These are phyloP conservation scores for Geosiphon pyriformis DNA, from an alignment of 192 early-diverging fungal genomes.

Conservation along the genomic window DNA sequence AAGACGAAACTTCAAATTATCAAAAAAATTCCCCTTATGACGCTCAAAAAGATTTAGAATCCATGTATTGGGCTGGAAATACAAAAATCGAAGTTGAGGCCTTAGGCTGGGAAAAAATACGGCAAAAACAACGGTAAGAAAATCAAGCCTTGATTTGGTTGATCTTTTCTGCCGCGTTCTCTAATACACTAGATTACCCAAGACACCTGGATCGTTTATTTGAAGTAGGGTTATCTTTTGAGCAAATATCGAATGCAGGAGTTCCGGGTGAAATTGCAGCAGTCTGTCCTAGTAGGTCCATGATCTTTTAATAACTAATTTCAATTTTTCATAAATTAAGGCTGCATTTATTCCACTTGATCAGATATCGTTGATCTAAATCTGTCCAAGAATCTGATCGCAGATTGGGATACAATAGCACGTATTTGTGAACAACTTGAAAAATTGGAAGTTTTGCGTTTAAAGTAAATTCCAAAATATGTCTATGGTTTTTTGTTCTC, in stretches of 20 bases:
- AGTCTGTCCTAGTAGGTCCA: slow-evolving; percentile 33
- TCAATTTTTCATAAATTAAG: slow-evolving; percentile 3
- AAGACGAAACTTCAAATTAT: slow-evolving; percentile 1
- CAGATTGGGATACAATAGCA: slow-evolving; percentile 43
- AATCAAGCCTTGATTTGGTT: not conserved
- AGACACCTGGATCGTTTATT: slow-evolving; percentile 26
- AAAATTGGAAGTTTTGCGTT: slow-evolving; percentile 36
- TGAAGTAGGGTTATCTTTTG: slow-evolving; percentile 36
- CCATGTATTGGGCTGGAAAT: slow-evolving; percentile 39
- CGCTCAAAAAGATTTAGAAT: slow-evolving; percentile 26
- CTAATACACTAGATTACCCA: not conserved
- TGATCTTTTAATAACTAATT: not conserved
- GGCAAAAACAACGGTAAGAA: slow-evolving; percentile 38
- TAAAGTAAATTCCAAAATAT: slow-evolving; percentile 37
- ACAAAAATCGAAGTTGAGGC: slow-evolving; percentile 45
- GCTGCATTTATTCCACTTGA: not conserved
- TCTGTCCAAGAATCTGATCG: slow-evolving; percentile 48
- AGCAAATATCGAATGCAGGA: slow-evolving; percentile 33
- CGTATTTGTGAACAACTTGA: slow-evolving; percentile 39
- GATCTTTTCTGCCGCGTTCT: not conserved
- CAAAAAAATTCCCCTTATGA: slow-evolving; percentile 22
- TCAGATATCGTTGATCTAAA: slow-evolving; percentile 49
- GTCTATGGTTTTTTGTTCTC: not conserved
- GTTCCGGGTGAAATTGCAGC: slow-evolving; percentile 33
- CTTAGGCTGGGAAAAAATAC: slow-evolving; percentile 49